Evolutionary conservation across 2,329 filamentous ascomycete species (phyloP).

Genomic region (Cordyceps cicadae): DNA sequence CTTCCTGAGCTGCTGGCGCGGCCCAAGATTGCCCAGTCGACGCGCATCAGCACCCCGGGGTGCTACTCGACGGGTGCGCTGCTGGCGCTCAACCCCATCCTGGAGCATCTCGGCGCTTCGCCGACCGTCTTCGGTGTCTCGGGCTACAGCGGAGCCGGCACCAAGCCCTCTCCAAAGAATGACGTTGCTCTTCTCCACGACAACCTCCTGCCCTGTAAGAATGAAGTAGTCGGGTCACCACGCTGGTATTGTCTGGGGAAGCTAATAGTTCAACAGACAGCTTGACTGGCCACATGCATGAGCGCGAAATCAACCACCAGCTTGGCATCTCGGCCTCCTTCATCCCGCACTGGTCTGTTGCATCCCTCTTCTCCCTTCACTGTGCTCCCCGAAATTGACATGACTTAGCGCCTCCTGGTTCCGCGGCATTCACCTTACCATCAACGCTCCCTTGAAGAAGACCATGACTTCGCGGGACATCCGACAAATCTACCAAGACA

Average conservation of each 20-base stretch:
- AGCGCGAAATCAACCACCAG: slow-evolving; percentile 77
- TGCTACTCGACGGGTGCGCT: slow-evolving; percentile 94
- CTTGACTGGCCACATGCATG: slow-evolving; percentile 82
- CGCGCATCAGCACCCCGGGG: slow-evolving; percentile 82
- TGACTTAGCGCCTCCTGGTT: slow-evolving; percentile 68
- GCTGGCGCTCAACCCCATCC: slow-evolving; percentile 74
- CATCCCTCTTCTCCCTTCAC: neutral
- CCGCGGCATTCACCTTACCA: slow-evolving; percentile 86
- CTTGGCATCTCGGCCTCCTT: slow-evolving; percentile 71
- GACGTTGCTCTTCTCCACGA: slow-evolving; percentile 73
- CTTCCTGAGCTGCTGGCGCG: slow-evolving; percentile 79
- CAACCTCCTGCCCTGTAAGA: slow-evolving; percentile 69
- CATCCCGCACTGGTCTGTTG: slow-evolving; percentile 61
- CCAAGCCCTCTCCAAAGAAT: slow-evolving; percentile 91
- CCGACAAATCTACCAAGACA: slow-evolving; percentile 88
- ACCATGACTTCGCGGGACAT: slow-evolving; percentile 87
- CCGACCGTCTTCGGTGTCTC: slow-evolving; percentile 86
- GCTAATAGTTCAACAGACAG: slow-evolving; percentile 5
- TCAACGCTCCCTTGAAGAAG: slow-evolving; percentile 79
- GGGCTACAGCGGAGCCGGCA: slow-evolving; percentile 90
- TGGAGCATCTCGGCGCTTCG: slow-evolving; percentile 66
- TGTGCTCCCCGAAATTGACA: neutral
- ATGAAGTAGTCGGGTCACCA: neutral
- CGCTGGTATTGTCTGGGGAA: neutral
- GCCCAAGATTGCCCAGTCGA: slow-evolving; percentile 66